A percentile compares a stretch with the other conserved stretches of the same genome.
These are phyloP conservation scores for Sporothrix curviconia DNA, from an alignment of 2,329 filamentous ascomycete species.

Conservation along the genomic window DNA sequence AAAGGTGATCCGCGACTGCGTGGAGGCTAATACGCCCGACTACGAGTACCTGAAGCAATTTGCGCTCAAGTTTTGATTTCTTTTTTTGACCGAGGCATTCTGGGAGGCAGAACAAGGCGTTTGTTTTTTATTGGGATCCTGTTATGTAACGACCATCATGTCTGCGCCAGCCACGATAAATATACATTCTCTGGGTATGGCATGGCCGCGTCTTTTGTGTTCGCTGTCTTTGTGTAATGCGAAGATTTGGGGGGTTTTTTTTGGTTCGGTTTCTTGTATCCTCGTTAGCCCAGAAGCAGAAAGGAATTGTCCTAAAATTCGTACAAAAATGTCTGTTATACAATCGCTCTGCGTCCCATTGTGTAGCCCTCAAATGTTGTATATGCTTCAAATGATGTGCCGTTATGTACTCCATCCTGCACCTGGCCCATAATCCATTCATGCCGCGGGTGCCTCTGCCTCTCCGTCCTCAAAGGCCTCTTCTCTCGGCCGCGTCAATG, in stretches of 20 bases:
- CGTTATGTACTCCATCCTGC: no score
- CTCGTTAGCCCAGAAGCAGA: no score
- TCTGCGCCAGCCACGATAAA: no score
- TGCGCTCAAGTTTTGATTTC: constrained; percentile 51
- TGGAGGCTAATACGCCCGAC: constrained; percentile 63
- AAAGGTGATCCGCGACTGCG: constrained; percentile 61
- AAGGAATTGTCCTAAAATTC: no score
- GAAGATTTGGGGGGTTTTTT: no score
- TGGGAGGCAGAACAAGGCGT: no score
- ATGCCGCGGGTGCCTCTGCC: background rate
- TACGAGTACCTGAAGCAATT: constrained; percentile 81
- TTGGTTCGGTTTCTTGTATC: no score
- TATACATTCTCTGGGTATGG: background rate
- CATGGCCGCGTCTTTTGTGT: background rate
- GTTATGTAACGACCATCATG: no score
- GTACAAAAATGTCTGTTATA: background rate
- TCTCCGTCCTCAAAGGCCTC: constrained; percentile 7
- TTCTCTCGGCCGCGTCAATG: constrained; percentile 10
- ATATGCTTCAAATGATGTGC: no score
- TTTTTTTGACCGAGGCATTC: background rate
- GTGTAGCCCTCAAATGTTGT: no score
- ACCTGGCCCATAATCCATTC: background rate
- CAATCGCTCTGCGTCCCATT: no score
- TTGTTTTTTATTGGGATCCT: background rate
- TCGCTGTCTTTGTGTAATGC: no score